Evolutionary conservation across 2,329 filamentous ascomycete species (phyloP), one percentile per base, ranked within the genome.

Genomic region (Alternaria brassicae): DNA sequence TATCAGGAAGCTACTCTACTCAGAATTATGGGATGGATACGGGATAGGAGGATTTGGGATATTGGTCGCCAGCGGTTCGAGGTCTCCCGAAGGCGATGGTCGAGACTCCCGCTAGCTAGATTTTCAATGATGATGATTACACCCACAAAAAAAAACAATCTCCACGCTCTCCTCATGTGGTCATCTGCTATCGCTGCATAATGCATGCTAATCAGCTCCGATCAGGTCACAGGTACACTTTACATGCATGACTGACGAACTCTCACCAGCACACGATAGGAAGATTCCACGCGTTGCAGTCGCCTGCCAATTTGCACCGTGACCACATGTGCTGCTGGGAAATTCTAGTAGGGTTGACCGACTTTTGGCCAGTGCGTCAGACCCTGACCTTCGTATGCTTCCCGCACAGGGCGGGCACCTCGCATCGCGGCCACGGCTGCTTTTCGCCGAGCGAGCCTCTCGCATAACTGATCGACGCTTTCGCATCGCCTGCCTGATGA

Each of bases 71-170:
- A 30, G 58, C 63, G 68, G 67, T 69, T 58, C 56, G 66, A 70
- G 58, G 34, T 70, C 69, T 71, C 69, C 69, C 69, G 30, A 54
- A 55, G 49, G 44, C 49, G 51, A 53, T 63, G 69, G 69, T 71
- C 40, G 69, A 71, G 69, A 70, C 66, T 64, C 66, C 65, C 66
- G 60, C 62, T 71, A 68, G 69, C 53, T 70, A 69, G 63, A 62
- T 66, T 65, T 60, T 58, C 37, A 53, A 53, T 42, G 15, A 64
- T 59, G 42, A 66, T 70, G 60, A 70, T 64, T 30, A 49, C 56
- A 56, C 59, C 47, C 32, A 47, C 57, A 65, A 53, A 62, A 65
- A 53, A 62, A 49, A 47, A 56, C 28, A 44, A 54, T 60, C 39
- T 64, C 32, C 54, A 55, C 59, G 4, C 47, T 30, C 23, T 37